phyloP scores from a whole-genome alignment of 805 yeast species.

The Sugiyamaella lignohabitans region DNA sequence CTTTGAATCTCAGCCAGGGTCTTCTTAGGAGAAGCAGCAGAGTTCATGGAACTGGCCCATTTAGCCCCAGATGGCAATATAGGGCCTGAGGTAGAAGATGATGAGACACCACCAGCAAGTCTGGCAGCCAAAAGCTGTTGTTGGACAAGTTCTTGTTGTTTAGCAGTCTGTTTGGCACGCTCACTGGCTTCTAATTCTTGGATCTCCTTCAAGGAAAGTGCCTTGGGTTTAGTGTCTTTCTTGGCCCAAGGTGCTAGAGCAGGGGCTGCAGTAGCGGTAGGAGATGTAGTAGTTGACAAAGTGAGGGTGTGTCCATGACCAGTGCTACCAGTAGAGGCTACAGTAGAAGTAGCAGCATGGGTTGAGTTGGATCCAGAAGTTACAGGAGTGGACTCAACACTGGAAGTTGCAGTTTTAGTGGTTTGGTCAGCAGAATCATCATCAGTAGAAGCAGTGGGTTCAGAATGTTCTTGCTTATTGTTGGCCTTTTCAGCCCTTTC shows the following conservation, averaged over 20 bases:
- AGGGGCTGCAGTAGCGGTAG: constrained; percentile 12
- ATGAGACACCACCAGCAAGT: neutral
- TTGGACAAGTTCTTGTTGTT: constrained; percentile 17
- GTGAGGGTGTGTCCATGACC: too few species aligned
- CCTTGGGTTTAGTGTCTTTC: constrained; percentile 11
- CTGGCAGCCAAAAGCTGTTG: constrained; percentile 4
- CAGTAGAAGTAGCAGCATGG: neutral
- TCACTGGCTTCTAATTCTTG: constrained; percentile 29
- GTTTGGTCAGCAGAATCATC: neutral
- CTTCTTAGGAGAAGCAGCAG: constrained; percentile 25
- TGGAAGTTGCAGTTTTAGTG: neutral
- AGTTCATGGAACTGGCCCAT: constrained; percentile 22
- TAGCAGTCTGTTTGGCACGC: constrained; percentile 16
- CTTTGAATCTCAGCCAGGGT: constrained; percentile 34
- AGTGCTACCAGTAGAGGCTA: constrained; percentile 6
- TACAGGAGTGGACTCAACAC: neutral
- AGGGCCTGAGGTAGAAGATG: constrained; percentile 10
- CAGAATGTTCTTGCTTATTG: neutral
- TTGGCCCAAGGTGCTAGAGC: constrained; percentile 26
- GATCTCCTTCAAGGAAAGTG: constrained; percentile 28
- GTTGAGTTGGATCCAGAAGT: neutral
- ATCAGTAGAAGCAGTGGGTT: neutral
- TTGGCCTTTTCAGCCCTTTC: neutral
- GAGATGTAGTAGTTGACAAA: constrained; percentile 6
- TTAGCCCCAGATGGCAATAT: constrained; percentile 24